phyloP scores from a whole-genome alignment of 2,329 filamentous ascomycete species.

The Capronia epimyces region DNA sequence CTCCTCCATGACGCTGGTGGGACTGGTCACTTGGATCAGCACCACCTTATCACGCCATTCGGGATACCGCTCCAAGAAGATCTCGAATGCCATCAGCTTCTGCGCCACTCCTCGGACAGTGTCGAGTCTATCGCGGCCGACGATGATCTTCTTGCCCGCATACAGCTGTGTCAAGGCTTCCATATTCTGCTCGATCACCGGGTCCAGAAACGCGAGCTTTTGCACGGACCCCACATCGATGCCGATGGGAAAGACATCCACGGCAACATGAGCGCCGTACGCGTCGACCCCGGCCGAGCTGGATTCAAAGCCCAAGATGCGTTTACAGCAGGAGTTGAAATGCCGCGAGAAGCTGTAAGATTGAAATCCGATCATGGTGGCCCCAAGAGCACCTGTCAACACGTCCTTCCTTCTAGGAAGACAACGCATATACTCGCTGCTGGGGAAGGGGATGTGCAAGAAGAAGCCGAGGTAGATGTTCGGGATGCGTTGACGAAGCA shows the following conservation, averaged over 20 bases:
- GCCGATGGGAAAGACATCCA: constrained; percentile 90
- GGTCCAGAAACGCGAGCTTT: constrained; percentile 64
- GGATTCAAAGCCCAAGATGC: constrained; percentile 83
- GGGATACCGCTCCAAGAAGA: constrained; percentile 82
- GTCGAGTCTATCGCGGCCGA: constrained; percentile 88
- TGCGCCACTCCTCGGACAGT: constrained; percentile 90
- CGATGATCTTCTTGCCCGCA: constrained; percentile 87
- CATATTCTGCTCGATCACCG: constrained; percentile 66
- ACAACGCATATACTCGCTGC: constrained; percentile 90
- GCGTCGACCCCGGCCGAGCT: constrained; percentile 80
- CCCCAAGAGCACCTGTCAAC: constrained; percentile 79
- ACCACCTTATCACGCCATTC: constrained; percentile 91
- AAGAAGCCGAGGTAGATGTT: constrained; percentile 94
- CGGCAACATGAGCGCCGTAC: constrained; percentile 80
- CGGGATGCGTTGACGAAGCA: constrained; percentile 77
- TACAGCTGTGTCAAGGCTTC: constrained; percentile 69
- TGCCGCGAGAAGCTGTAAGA: constrained; percentile 92
- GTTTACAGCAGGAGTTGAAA: constrained; percentile 88
- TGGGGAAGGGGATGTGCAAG: constrained; percentile 89
- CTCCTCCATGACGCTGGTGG: constrained; percentile 72
- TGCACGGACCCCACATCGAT: constrained; percentile 82
- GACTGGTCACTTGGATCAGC: constrained; percentile 89
- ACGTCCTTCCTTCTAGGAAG: constrained; percentile 83
- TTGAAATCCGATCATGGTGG: constrained; percentile 93
- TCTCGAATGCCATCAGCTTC: constrained; percentile 89